Percentiles rank a stretch among this genome's conserved stretches.
Conservation (phyloP, 257 asterid genomes). For the Verbascum thapsus region DNA sequence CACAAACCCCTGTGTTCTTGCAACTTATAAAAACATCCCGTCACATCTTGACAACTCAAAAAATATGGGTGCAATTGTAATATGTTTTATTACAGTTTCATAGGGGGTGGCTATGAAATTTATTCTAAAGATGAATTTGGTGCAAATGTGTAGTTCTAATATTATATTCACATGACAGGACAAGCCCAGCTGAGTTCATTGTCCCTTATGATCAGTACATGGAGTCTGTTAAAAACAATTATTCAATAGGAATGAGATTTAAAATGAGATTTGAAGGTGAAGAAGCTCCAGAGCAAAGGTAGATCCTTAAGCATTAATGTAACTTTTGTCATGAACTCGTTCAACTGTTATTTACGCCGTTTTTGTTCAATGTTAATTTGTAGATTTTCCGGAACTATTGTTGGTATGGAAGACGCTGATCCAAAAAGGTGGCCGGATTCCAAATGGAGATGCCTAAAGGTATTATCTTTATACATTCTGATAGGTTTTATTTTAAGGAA, state of each 20-base stretch:
- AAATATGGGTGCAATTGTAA: no score
- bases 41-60: no score
- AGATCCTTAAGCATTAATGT: constrained; percentile 22
- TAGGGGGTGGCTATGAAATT: no score
- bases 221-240: constrained; percentile 74
- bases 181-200: constrained; percentile 90
- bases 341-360: constrained; percentile 1
- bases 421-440: constrained; percentile 76
- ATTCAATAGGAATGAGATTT: constrained; percentile 93
- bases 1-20: no score
- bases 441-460: constrained; percentile 97
- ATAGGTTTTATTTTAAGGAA: no score
- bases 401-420: constrained; percentile 84
- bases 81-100: no score
- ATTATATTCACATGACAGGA: constrained; percentile 47
- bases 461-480: constrained; percentile 28
- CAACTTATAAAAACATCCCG: no score
- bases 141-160: no score
- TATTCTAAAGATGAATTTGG: no score
- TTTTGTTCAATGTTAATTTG: constrained; percentile 18
- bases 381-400: constrained; percentile 93
- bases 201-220: constrained; percentile 80
- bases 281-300: constrained; percentile 99
- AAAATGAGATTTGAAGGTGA: constrained; percentile 99
- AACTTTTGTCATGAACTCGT: constrained; percentile 13